These are phyloP conservation scores for Sporisorium exsertum DNA, from an alignment of 1,284 basidiomycete genomes.

Conservation along the genomic window DNA sequence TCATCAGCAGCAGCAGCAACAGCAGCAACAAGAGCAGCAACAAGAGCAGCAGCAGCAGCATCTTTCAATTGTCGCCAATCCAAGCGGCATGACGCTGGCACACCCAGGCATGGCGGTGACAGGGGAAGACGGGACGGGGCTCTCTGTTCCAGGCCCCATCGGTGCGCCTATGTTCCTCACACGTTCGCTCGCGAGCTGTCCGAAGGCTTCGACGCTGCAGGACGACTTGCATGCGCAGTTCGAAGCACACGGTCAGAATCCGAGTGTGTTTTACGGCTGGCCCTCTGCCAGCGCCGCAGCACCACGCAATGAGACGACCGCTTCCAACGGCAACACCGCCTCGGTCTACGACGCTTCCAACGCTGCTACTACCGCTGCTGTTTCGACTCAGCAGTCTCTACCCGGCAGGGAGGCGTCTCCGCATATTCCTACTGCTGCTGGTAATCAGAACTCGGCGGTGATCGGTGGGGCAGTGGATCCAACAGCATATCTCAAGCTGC, in stretches of 20 bases:
- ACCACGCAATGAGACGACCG: background rate
- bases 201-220: constrained; percentile 21
- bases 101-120: background rate
- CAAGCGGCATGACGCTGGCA: constrained; percentile 9
- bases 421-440: background rate
- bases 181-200: constrained; percentile 21
- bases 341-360: background rate
- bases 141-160: constrained; percentile 41
- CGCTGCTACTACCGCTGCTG: background rate
- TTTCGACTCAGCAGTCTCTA: background rate
- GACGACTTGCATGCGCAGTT: constrained; percentile 35
- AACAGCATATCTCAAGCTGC: constrained; percentile 43
- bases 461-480: constrained; percentile 22
- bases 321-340: background rate
- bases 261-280: constrained; percentile 31
- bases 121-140: constrained; percentile 5
- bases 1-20: background rate
- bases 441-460: background rate
- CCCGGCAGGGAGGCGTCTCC: background rate
- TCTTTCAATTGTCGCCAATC: background rate
- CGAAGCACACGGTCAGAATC: constrained; percentile 35
- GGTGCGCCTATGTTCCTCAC: constrained; percentile 45
- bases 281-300: background rate
- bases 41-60: background rate
- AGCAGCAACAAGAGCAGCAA: background rate